These are phyloP conservation scores for Parietichytrium sp. DNA, from an alignment of 108 stramenopile genomes.

Conservation along the genomic window DNA sequence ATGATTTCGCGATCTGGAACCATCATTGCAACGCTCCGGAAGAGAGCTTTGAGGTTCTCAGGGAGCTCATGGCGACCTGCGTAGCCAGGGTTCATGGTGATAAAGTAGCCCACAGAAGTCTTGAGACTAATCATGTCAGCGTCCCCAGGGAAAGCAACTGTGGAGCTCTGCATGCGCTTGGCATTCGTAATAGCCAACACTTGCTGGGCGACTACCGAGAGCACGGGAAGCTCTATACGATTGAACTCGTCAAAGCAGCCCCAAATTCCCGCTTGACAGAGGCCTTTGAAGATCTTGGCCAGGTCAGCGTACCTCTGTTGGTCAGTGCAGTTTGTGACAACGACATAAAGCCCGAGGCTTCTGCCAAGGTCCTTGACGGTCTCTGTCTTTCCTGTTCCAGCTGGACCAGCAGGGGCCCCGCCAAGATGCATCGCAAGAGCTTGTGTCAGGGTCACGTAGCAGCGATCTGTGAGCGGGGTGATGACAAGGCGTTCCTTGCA, in stretches of 20 bases:
- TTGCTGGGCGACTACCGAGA: slow-evolving; percentile 69
- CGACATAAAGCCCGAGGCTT: slow-evolving; percentile 60
- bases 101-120: slow-evolving; percentile 61
- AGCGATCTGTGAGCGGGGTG: slow-evolving; percentile 66
- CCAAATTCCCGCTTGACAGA: slow-evolving; percentile 67
- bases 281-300: slow-evolving; percentile 68
- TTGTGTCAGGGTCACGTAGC: slow-evolving; percentile 64
- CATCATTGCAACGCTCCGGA: slow-evolving; percentile 67
- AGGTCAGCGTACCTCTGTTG: slow-evolving; percentile 65
- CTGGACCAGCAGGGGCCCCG: slow-evolving; percentile 65
- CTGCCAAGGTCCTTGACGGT: slow-evolving; percentile 65
- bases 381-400: slow-evolving; percentile 67
- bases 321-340: slow-evolving; percentile 63
- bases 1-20: slow-evolving; percentile 67
- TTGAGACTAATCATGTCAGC: slow-evolving; percentile 58
- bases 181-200: slow-evolving; percentile 56
- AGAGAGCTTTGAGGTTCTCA: slow-evolving; percentile 64
- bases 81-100: slow-evolving; percentile 70
- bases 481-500: slow-evolving; percentile 64
- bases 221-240: slow-evolving; percentile 64
- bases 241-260: slow-evolving; percentile 72
- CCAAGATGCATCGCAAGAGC: slow-evolving; percentile 65
- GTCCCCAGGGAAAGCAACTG: slow-evolving; percentile 65
- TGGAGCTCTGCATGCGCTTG: slow-evolving; percentile 47
- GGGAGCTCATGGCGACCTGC: slow-evolving; percentile 66